Evolutionary conservation across 2,329 filamentous ascomycete genomes (phyloP).

Genomic region (Sclerotiophoma versabilis): DNA sequence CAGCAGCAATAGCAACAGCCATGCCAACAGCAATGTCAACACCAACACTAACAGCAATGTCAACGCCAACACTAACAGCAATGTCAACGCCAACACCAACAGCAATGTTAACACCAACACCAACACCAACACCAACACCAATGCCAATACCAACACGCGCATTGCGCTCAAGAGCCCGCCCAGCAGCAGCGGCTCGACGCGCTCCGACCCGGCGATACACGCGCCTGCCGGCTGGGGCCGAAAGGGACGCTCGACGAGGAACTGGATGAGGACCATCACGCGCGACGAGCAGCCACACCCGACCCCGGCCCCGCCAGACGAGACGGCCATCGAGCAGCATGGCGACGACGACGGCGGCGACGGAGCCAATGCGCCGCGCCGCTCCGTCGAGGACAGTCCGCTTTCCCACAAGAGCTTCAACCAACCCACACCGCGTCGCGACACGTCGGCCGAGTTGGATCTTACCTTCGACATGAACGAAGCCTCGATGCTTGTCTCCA

Average conservation of each 20-base stretch:
- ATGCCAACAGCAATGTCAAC: too few species aligned
- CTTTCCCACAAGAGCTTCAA: constrained; percentile 47
- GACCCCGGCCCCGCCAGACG: constrained; percentile 14
- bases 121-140: constrained; percentile 4
- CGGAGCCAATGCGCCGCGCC: too few species aligned
- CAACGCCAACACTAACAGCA: too few species aligned
- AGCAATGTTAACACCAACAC: too few species aligned
- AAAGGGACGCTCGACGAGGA: constrained; percentile 50
- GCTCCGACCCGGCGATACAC: constrained; percentile 54
- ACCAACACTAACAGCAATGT: too few species aligned
- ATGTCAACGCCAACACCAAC: too few species aligned
- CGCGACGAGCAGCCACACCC: constrained; percentile 29
- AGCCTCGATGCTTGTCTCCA: constrained; percentile 57
- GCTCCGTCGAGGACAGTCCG: constrained; percentile 54
- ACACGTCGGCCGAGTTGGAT: constrained; percentile 41
- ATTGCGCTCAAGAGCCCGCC: constrained; percentile 35
- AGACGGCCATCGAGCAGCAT: constrained; percentile 25
- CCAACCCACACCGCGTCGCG: constrained; percentile 34
- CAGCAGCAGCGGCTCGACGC: constrained; percentile 47
- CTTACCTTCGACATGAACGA: constrained; percentile 55
- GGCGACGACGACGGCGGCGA: too few species aligned
- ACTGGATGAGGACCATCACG: constrained; percentile 54
- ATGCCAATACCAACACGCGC: constrained; percentile 22
- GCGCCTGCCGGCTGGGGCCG: constrained; percentile 58
- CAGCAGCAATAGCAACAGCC: constrained; percentile 6